These are phyloP conservation scores for Saccharomyces pastorianus DNA, from an alignment of 1,139 yeast genomes.

Conservation along the genomic window DNA sequence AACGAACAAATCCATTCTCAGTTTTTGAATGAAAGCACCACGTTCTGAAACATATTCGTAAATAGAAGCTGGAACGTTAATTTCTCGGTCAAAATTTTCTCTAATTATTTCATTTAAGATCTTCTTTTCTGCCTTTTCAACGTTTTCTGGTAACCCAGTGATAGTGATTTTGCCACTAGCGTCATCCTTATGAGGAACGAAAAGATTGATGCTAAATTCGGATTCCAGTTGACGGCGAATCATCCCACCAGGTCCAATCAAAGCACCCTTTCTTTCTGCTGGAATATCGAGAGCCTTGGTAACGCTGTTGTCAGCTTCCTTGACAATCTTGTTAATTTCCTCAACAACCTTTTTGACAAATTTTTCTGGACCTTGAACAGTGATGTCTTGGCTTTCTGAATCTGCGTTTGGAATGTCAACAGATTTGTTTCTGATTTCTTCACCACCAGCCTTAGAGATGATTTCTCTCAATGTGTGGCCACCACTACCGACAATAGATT, in stretches of 20 bases:
- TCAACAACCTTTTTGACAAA: constrained; percentile 65
- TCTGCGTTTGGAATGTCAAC: constrained; percentile 72
- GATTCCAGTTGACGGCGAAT: constrained; percentile 66
- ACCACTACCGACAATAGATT: constrained; percentile 70
- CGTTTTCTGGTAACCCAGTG: constrained; percentile 54
- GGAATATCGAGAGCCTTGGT: constrained; percentile 54
- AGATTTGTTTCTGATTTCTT: constrained; percentile 43
- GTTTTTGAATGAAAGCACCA: constrained; percentile 55
- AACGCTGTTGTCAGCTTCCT: constrained; percentile 55
- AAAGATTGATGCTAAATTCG: constrained; percentile 55
- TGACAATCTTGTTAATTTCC: constrained; percentile 57
- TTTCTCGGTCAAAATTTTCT: constrained; percentile 36
- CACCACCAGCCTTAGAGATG: constrained; percentile 72
- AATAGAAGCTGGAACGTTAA: constrained; percentile 50
- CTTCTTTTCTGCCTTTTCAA: constrained; percentile 50
- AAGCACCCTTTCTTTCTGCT: constrained; percentile 63
- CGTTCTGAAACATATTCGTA: constrained; percentile 61
- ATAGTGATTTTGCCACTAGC: constrained; percentile 39
- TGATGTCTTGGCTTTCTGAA: constrained; percentile 53
- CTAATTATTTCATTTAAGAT: constrained; percentile 43
- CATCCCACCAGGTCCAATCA: constrained; percentile 79
- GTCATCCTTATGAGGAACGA: constrained; percentile 58
- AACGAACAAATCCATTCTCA: constrained; percentile 48
- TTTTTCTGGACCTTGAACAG: constrained; percentile 65
- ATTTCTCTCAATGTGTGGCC: constrained; percentile 73